A percentile compares a stretch with the other conserved stretches of the same genome.
phyloP scores from a whole-genome alignment of 2,329 filamentous ascomycete species.

The Helotiales sp. region DNA sequence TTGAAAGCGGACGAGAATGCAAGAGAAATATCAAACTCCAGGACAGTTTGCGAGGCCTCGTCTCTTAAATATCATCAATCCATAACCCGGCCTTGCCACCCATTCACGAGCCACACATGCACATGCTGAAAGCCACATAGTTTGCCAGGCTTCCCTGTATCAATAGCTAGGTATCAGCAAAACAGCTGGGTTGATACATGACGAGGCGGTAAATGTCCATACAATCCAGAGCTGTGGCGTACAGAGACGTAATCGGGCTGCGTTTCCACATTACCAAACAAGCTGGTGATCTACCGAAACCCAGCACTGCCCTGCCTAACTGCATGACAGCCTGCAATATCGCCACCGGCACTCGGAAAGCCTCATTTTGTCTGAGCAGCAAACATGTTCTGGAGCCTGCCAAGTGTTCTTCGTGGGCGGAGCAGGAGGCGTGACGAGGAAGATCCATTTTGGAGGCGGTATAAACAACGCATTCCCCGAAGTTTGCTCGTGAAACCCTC shows the following conservation, averaged over 20 bases:
- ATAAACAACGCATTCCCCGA: background rate
- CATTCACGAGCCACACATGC: background rate
- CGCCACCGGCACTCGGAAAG: too few species aligned
- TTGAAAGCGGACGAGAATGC: background rate
- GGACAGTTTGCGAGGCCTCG: background rate
- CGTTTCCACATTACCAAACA: slow-evolving; percentile 3
- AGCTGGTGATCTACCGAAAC: slow-evolving; percentile 7
- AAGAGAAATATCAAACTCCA: background rate
- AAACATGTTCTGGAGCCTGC: background rate
- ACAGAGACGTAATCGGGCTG: slow-evolving; percentile 14
- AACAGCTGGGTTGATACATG: background rate
- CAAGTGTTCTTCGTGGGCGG: background rate
- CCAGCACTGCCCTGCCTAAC: too few species aligned
- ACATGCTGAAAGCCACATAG: slow-evolving; percentile 4
- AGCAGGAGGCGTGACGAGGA: background rate
- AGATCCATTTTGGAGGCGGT: background rate
- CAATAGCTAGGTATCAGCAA: background rate
- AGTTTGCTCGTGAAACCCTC: background rate
- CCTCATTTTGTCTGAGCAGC: too few species aligned
- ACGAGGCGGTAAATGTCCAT: slow-evolving; percentile 1
- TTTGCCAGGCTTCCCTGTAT: slow-evolving; percentile 7
- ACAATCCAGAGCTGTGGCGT: slow-evolving; percentile 7
- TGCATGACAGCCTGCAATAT: too few species aligned
- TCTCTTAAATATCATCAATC: slow-evolving; percentile 1
- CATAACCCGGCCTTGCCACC: background rate